Base-by-base conservation (phyloP, 2,329 filamentous ascomycete genomes). In the Myrmaecium sp. region DNA sequence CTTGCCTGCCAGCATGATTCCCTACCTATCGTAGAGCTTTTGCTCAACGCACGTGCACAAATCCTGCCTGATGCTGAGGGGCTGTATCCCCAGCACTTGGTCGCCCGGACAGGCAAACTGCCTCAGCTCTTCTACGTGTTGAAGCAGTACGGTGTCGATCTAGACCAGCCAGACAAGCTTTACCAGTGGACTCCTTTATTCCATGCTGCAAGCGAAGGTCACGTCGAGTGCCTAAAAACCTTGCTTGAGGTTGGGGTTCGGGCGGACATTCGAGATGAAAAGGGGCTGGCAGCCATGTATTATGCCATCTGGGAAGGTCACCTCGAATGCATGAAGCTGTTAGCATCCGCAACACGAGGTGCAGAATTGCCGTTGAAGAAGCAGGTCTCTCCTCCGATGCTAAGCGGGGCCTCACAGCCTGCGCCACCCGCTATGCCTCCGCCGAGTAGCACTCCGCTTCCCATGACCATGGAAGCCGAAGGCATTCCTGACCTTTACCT, bases 301-400 rank as follows among this genome's bases (percentile, higher is more conserved):
- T 98, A 98, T 52, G 89, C 89, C 9, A 86, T 83, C 0, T 98
- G 89, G 89, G 89, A 98, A 55, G 89, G 89, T 0, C 81, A 95
- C 46, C 57, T 95, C 29, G 77, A 86, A 43, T 95, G 89, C 55
- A 93, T 98, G 79, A 74, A 76, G 42, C 64, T 94, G 5, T 67
- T 98, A 17, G 74, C 74, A 4, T 69, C 73, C 2, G 52, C 56
- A 14, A 47, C 42, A 21, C 47, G 41, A 16, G 44, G 40, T 13
- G 42, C 45, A 30, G 49, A 41, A 17, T 41, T 47, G 31, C 47
- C 42, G 32, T n/a, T n/a, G n/a, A n/a, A n/a, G n/a, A 41, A 41
- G 22, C 43, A 46, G 27, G 42, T 50, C 38, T 18, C 11, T 9
- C 14, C 30, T 11, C 26, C 30, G 5, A 26, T 28, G 25, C 30